Percentiles rank a stretch among this genome's conserved stretches.
Conservation (phyloP, 2,329 filamentous ascomycete genomes). For the Talaromyces marneffei region DNA sequence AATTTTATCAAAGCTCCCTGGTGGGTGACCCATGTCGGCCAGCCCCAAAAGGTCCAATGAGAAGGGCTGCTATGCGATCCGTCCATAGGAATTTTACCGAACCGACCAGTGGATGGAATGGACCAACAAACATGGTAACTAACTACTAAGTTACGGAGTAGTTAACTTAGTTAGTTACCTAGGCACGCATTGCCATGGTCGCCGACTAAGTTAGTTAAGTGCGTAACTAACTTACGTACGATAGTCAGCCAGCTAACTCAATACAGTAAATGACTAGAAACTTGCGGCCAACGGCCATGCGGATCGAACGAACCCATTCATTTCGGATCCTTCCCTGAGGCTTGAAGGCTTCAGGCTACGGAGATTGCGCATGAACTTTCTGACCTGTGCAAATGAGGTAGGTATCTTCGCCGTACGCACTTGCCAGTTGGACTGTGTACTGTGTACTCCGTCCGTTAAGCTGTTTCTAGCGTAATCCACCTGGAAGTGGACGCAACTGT, state of each 20-base stretch:
- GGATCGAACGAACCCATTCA: neutral
- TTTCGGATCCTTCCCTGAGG: neutral
- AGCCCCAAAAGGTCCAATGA: neutral
- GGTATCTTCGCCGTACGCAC: neutral
- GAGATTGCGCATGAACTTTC: neutral
- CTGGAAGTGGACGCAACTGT: neutral
- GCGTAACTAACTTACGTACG: too few species aligned
- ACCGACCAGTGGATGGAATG: neutral
- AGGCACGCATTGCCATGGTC: neutral
- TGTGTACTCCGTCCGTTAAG: neutral
- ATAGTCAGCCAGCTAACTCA: neutral
- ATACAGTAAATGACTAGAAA: slow-evolving; percentile 5
- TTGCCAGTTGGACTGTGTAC: neutral
- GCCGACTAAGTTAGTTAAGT: neutral
- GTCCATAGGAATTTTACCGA: neutral
- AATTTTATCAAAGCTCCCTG: slow-evolving; percentile 1
- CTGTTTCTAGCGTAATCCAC: neutral
- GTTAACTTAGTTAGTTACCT: too few species aligned
- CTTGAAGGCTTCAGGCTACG: neutral
- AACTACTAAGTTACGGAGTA: too few species aligned
- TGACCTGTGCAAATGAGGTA: neutral
- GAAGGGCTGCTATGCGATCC: neutral
- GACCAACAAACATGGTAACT: neutral
- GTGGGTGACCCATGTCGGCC: neutral
- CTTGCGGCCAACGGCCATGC: neutral